A percentile compares a stretch with the other conserved stretches of the same genome.
Evolutionary conservation across 2,329 filamentous ascomycete species (phyloP).

Genomic region (Neodidymelliopsis sp.): DNA sequence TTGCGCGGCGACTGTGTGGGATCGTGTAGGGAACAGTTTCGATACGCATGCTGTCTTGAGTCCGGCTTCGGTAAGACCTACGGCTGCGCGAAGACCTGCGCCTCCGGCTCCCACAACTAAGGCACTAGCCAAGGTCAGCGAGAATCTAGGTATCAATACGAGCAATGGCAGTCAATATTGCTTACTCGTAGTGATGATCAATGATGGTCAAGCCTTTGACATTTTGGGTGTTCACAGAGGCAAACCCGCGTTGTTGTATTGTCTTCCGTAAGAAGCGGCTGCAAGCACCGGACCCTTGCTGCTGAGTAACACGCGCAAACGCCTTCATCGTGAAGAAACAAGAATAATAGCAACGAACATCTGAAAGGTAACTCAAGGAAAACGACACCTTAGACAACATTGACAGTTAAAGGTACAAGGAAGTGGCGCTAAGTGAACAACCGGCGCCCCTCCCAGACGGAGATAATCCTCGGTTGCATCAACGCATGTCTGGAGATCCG

Average conservation of each 20-base stretch:
- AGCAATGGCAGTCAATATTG: not conserved
- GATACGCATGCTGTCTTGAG: conserved; percentile 71
- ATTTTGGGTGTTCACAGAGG: conserved; percentile 27
- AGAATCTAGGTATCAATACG: not conserved
- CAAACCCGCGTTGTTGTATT: conserved; percentile 21
- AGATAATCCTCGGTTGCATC: conserved; percentile 34
- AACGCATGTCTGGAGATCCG: conserved; percentile 5
- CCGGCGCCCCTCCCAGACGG: conserved; percentile 27
- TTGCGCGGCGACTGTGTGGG: conserved; percentile 72
- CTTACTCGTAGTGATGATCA: conserved; percentile 48
- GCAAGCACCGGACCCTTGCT: conserved; percentile 21
- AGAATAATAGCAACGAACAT: not conserved
- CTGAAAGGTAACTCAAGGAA: not conserved
- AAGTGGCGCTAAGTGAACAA: conserved; percentile 29
- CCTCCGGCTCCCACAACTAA: conserved; percentile 64
- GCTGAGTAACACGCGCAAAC: conserved; percentile 33
- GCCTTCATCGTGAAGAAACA: conserved; percentile 30
- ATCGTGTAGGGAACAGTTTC: conserved; percentile 70
- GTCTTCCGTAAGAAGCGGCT: conserved; percentile 5
- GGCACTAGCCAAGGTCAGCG: conserved; percentile 36
- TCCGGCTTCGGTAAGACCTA: conserved; percentile 69
- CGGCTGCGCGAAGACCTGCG: conserved; percentile 68
- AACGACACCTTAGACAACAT: conserved; percentile 10
- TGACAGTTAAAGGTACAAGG: conserved; percentile 4
- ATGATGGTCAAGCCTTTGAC: conserved; percentile 36